Evolutionary conservation across 192 early-diverging fungal genomes (phyloP), one percentile per base, ranked within the genome.

Genomic region (Diversispora eburnea): DNA sequence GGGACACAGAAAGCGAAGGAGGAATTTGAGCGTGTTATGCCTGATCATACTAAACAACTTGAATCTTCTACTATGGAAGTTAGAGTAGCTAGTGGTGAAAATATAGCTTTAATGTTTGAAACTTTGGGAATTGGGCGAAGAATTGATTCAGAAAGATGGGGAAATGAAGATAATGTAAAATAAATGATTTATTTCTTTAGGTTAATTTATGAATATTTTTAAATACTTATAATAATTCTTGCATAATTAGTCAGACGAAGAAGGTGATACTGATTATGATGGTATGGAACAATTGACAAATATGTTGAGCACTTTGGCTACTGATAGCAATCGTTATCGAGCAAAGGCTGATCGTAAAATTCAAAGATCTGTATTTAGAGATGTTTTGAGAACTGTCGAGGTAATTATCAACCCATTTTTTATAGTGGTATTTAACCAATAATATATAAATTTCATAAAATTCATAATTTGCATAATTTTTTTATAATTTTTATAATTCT

Each of bases 21-120:
- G 8, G 70, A 71, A 76, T 80, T 85, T 67, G 79, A 80, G 65
- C 79, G 75, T 17, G 69, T 88, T 4, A 73, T 88, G 47, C 81
- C 84, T 15, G 77, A 76, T 0, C 88, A 88, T 65, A 81, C 84
- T 60, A 79, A 78, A 10, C 77, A 85, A 19, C 75, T 93, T 45
- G 88, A 86, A 20, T 84, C 85, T 42, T 72, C 84, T 7, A 71
- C 78, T 17, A 84, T 90, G 33, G 88, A 91, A 8, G 78, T 90
- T 12, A 83, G 91, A 7, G 82, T 91, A 12, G 88, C 89, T 12
- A 80, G 88, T 3, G 91, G 88, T 43, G 90, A 91, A 80, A 88
- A 91, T 76, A 87, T 91, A 79, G 91, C 90, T 0, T 75, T 91
- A 55, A 84, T 91, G 78, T 84, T 91, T 64, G 86, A 89, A 72